A percentile compares a stretch with the other conserved stretches of the same genome.
These are phyloP conservation scores for Ilyonectria destructans DNA, from an alignment of 2,329 filamentous ascomycete genomes.

Conservation along the genomic window DNA sequence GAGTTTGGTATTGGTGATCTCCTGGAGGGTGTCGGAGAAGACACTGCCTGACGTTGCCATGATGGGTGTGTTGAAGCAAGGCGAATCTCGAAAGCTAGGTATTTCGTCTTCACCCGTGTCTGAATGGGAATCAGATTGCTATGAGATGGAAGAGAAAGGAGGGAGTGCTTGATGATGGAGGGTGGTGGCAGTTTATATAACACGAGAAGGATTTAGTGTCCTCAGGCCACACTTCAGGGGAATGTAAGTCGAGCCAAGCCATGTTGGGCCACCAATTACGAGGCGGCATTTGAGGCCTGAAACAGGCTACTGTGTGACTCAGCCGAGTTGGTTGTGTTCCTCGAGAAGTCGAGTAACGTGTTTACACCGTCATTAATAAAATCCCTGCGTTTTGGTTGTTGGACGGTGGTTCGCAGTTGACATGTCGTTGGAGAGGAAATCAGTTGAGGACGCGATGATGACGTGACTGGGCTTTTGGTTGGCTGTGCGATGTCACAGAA, in stretches of 20 bases:
- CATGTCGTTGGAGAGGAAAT: no score
- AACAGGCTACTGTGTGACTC: background rate
- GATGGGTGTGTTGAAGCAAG: slow-evolving; percentile 14
- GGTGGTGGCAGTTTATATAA: slow-evolving; percentile 32
- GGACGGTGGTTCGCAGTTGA: no score
- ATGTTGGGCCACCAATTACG: background rate
- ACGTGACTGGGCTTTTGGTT: background rate
- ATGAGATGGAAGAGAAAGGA: slow-evolving; percentile 7
- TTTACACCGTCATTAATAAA: no score
- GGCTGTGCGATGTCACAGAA: background rate
- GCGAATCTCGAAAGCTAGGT: background rate
- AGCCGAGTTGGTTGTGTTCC: background rate
- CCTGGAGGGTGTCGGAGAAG: slow-evolving; percentile 61
- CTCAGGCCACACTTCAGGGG: slow-evolving; percentile 40
- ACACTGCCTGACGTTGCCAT: slow-evolving; percentile 54
- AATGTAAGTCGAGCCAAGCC: background rate
- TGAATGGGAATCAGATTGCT: background rate
- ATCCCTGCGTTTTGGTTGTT: no score
- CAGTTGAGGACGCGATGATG: background rate
- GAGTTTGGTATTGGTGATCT: slow-evolving; percentile 63
- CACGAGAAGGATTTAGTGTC: slow-evolving; percentile 30
- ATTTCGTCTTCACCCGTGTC: background rate
- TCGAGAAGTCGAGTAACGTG: background rate
- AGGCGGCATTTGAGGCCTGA: background rate
- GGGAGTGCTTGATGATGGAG: background rate